Evolutionary conservation across 176 grass and related monocot genomes (phyloP).

Genomic region (Rhipidocladum racemiflorum): DNA sequence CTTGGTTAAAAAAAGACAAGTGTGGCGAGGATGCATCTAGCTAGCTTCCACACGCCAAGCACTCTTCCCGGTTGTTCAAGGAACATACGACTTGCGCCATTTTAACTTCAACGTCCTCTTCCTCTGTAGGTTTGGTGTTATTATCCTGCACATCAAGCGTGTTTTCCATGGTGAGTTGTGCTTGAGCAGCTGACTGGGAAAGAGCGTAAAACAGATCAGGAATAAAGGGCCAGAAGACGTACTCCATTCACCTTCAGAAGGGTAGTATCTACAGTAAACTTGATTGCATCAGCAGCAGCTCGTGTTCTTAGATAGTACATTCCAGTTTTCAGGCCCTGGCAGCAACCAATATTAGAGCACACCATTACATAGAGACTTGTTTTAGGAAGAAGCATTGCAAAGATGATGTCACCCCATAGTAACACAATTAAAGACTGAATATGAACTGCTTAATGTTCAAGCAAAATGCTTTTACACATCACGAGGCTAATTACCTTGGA

Average conservation of each 20-base stretch:
- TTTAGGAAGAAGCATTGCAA: background rate
- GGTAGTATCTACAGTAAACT: constrained; percentile 88
- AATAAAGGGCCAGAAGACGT: background rate
- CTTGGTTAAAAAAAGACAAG: background rate
- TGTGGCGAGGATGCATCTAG: constrained; percentile 29
- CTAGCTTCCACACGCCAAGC: constrained; percentile 90
- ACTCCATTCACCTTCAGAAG: constrained; percentile 53
- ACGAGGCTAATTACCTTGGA: constrained; percentile 60
- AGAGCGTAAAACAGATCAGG: background rate
- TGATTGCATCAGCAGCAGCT: constrained; percentile 92
- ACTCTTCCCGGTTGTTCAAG: constrained; percentile 87
- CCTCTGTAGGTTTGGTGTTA: constrained; percentile 28
- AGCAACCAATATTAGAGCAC: background rate
- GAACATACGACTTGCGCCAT: constrained; percentile 97
- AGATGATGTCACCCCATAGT: background rate
- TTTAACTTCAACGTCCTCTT: constrained; percentile 74
- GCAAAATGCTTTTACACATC: background rate
- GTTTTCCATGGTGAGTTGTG: constrained; percentile 1
- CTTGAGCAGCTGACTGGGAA: background rate
- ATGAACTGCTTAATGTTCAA: background rate
- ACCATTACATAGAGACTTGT: background rate
- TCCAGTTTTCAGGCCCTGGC: constrained; percentile 92
- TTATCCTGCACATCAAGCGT: constrained; percentile 35
- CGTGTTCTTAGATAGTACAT: constrained; percentile 98
- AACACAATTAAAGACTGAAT: background rate